Base-by-base conservation (phyloP, 805 yeast species). In the Clavispora asparagi region DNA sequence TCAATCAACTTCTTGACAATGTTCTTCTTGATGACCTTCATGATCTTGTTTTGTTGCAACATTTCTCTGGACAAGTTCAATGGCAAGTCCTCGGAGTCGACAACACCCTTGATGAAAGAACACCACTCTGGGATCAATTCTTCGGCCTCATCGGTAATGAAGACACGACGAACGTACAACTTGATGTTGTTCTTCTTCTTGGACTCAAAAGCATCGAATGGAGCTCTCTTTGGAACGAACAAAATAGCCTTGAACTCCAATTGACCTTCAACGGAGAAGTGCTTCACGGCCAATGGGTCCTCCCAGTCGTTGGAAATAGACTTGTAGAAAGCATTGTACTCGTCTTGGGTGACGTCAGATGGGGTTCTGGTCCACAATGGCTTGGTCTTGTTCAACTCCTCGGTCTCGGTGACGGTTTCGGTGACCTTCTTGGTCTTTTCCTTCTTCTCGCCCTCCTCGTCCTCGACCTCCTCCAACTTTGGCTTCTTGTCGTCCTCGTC, bases 301-400 rank as follows among this genome's bases (percentile, higher is more conserved):
- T 94, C 99, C 99, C 99, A 94, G 76, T 94, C 99, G 76, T 94
- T 94, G 47, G 99, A 91, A 67, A 94, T 94, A 43, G 98, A 90
- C 81, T 94, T 94, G 87, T 94, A 94, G 87, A 94, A 94, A 50
- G 98, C 95, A 65, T 94, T 92, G 82, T 94, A 94, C 78, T 94
- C 99, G 58, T 94, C 99, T 79, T 89, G 91, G 56, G 96, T 82
- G 60, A 94, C 95, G 55, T 94, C 99, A 62, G 92, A 76, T 72
- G 99, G 99, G 80, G 85, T 87, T 82, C 98, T 89, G 59, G 99
- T 94, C 99, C 99, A 94, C 68, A 94, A 78, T 56, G 99, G 99
- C 79, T 94, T 94, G 59, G 96, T 88, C 81, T 92, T 94, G 87
- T 94, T 94, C 65, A 94, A 85, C 76, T 92, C 99, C 81, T 94